phyloP scores from a whole-genome alignment of 257 asterid genomes.

The Asclepias syriaca region DNA sequence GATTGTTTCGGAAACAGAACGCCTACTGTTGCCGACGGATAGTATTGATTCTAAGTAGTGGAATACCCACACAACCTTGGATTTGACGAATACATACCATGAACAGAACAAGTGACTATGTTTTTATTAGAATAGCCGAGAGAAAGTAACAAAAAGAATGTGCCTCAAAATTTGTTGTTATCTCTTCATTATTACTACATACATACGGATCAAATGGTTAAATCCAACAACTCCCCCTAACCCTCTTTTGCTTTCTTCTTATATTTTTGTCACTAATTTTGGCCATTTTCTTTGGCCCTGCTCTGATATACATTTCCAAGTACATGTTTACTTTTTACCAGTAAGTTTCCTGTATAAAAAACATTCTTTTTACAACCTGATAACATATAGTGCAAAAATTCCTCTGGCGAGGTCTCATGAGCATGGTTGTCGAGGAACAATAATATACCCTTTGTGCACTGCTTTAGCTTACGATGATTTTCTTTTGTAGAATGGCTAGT shows the following conservation, averaged over 20 bases:
- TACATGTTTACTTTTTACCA: neutral
- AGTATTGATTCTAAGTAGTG: neutral
- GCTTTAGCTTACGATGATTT: neutral
- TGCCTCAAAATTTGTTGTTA: constrained; percentile 8
- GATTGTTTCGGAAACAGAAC: neutral
- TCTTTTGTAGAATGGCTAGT: neutral
- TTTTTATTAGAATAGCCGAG: neutral
- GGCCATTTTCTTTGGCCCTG: neutral
- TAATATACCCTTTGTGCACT: neutral
- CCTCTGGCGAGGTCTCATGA: neutral
- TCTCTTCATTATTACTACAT: neutral
- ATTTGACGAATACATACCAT: neutral
- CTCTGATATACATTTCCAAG: constrained; percentile 2
- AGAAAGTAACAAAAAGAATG: constrained; percentile 4
- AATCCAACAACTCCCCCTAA: neutral
- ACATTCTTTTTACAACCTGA: constrained; percentile 21
- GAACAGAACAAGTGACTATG: neutral
- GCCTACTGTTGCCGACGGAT: neutral
- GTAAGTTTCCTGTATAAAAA: neutral
- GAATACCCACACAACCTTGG: neutral
- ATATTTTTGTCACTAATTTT: neutral
- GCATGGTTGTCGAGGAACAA: neutral
- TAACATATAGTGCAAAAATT: neutral
- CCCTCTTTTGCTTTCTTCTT: neutral
- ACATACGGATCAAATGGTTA: neutral